A percentile compares a stretch with the other conserved stretches of the same genome.
These are phyloP conservation scores for Cladosporium sphaerospermum DNA, from an alignment of 2,329 filamentous ascomycete genomes.

Conservation along the genomic window DNA sequence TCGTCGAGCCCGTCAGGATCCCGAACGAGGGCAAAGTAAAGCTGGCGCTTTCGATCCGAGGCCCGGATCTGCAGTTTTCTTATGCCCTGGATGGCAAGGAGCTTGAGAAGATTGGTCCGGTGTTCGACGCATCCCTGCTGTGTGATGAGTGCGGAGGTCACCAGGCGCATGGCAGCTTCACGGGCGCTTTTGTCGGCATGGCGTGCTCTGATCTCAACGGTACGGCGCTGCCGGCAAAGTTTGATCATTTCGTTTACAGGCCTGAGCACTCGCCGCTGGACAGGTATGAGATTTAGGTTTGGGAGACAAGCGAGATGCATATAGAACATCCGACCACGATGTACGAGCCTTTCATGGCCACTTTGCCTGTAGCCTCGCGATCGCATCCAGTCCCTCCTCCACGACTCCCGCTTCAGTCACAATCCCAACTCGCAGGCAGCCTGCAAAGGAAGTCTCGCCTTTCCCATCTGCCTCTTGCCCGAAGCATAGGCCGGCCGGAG, in stretches of 20 bases:
- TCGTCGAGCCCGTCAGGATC: slow-evolving; percentile 1
- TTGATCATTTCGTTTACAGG: slow-evolving; percentile 10
- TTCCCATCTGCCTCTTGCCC: slow-evolving; percentile 7
- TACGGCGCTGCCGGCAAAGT: slow-evolving; percentile 5
- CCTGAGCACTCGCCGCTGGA: slow-evolving; percentile 5
- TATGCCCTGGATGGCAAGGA: slow-evolving; percentile 3
- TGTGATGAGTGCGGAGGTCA: slow-evolving; percentile 11
- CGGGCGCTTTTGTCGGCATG: slow-evolving; percentile 10
- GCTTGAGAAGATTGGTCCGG: slow-evolving; percentile 7
- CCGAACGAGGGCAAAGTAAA: slow-evolving; percentile 9
- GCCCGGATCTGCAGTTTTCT: slow-evolving; percentile 3
- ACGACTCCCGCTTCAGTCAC: slow-evolving; percentile 10
- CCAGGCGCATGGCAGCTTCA: slow-evolving; percentile 9
- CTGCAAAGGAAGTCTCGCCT: slow-evolving; percentile 4
- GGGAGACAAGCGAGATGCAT: too few relatives aligned
- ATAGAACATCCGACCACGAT: too few relatives aligned
- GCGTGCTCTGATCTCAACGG: slow-evolving; percentile 10
- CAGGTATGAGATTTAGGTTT: slow-evolving; percentile 3
- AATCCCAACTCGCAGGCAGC: slow-evolving; percentile 9
- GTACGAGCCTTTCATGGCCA: not conserved
- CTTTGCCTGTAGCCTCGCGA: not conserved
- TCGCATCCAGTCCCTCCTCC: slow-evolving; percentile 23
- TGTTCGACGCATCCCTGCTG: slow-evolving; percentile 3
- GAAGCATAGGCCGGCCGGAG: slow-evolving; percentile 8
- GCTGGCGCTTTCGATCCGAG: slow-evolving; percentile 9